Base-by-base conservation (phyloP, 2,329 filamentous ascomycete species). In the Harringtonia lauricola region DNA sequence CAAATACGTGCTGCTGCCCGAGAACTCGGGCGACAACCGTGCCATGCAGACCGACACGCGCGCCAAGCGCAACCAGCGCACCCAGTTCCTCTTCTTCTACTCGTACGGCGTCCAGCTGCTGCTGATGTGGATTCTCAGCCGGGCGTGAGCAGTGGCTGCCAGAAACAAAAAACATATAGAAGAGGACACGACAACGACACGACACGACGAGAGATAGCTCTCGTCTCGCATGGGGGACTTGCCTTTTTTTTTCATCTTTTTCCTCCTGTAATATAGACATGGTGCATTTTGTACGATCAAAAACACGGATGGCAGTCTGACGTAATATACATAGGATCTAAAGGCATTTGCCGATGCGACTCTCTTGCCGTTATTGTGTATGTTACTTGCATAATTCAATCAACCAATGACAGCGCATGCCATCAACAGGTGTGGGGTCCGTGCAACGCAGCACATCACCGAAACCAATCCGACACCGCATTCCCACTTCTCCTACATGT, bases 1-100 rank as follows among this genome's bases (percentile, higher is more conserved):
- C 49, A 89, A 94, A 68, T 98, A 98, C 57, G 92, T 98, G 22
- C 74, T 98, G 14, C 76, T 98, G 6, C 92, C 92, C 0, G 88
- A 95, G 59, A 86, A 77, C 47, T 72, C 80, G 2, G 72, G 70
- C 47, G 79, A 82, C 55, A 75, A 72, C 43, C 72, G 77, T 28
- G 75, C 80, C 48, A 76, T 80, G 72, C 68, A 76, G 59, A 74
- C 73, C 53, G 84, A 94, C 48, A 86, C 86, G 24, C 78, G 89
- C 49, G 81, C 85, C 33, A 92, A 95, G 66, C 81, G 84, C 58
- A 92, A 84, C 63, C 80, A 87, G 59, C 74, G 89, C 50, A 95
- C 88, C 2, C 87, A 95, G 63, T 95, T 95, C 58, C 71, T 95
- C 52, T 94, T 94, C 63, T 73, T 89, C 53, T 95, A 98, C 65